phyloP scores from a whole-genome alignment of 345 rosid genomes.

The Aquilaria sinensis region DNA sequence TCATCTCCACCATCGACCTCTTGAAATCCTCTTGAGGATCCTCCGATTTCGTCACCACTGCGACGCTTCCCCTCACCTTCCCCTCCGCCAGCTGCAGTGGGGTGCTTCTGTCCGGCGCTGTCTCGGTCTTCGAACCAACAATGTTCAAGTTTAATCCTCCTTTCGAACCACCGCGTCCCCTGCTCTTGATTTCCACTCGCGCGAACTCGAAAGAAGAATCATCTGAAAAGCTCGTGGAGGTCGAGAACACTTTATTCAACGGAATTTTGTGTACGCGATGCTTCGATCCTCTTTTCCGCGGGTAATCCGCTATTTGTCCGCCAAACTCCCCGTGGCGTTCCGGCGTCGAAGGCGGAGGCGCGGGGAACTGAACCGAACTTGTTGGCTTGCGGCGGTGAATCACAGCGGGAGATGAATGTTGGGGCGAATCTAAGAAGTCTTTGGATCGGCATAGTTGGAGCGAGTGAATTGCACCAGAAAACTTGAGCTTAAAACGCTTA shows the following conservation, averaged over 20 bases:
- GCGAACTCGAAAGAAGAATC: constrained; percentile 10
- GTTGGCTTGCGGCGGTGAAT: constrained; percentile 22
- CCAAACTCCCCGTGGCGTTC: constrained; percentile 8
- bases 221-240: constrained; percentile 8
- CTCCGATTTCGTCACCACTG: constrained; percentile 50
- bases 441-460: constrained; percentile 40
- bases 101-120: constrained; percentile 10
- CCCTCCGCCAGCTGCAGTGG: constrained; percentile 7
- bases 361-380: constrained; percentile 17
- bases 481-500: constrained; percentile 33
- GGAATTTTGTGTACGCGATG: neutral
- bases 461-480: constrained; percentile 26
- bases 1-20: constrained; percentile 64
- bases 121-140: constrained; percentile 6
- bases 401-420: constrained; percentile 15
- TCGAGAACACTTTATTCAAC: constrained; percentile 10
- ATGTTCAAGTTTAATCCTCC: constrained; percentile 5
- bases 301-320: constrained; percentile 3
- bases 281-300: constrained; percentile 13
- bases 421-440: constrained; percentile 4
- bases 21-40: constrained; percentile 52
- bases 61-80: constrained; percentile 41
- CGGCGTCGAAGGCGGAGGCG: constrained; percentile 40
- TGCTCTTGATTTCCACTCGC: neutral
- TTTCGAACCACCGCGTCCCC: constrained; percentile 14